Percentiles rank a stretch among this genome's conserved stretches.
These are phyloP conservation scores for Gloeostereum incarnatum DNA, from an alignment of 768 basidiomycete species.

Conservation along the genomic window DNA sequence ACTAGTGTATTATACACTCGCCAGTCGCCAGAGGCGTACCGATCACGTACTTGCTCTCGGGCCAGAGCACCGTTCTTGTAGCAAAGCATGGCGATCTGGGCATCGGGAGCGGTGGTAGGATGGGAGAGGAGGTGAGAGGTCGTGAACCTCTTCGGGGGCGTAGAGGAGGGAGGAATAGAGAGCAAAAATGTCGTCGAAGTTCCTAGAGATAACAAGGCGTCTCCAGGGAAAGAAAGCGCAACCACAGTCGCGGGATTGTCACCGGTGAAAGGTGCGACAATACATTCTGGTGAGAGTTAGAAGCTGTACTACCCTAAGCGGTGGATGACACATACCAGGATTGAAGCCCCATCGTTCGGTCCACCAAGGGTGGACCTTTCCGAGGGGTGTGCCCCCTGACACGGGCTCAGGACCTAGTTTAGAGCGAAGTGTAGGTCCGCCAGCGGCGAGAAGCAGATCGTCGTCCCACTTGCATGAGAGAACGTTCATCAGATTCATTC, in stretches of 20 bases:
- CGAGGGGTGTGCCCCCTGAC: conserved; percentile 59
- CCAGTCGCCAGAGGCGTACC: conserved; percentile 56
- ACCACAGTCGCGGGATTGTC: conserved; percentile 86
- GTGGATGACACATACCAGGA: conserved; percentile 33
- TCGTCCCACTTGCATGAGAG: conserved; percentile 68
- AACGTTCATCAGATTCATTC: conserved; percentile 85
- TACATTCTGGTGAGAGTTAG: conserved; percentile 42
- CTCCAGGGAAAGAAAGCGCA: conserved; percentile 63
- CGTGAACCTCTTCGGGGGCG: conserved; percentile 59
- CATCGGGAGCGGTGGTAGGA: conserved; percentile 44
- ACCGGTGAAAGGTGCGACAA: conserved; percentile 79
- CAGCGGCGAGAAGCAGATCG: conserved; percentile 53
- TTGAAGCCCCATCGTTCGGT: conserved; percentile 67
- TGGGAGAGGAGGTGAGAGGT: conserved; percentile 70
- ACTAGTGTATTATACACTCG: conserved; percentile 59
- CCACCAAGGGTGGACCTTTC: conserved; percentile 63
- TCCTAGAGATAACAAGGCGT: conserved; percentile 79
- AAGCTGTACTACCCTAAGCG: not conserved
- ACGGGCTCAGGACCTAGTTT: conserved; percentile 77
- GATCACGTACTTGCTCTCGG: conserved; percentile 67
- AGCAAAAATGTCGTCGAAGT: conserved; percentile 85
- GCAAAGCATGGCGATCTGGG: conserved; percentile 85
- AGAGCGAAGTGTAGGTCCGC: conserved; percentile 50
- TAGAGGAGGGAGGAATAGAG: conserved; percentile 57
- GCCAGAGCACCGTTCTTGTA: conserved; percentile 86